Conservation (phyloP, 176 grass and related monocot genomes). For the Cymbopogon citratus region DNA sequence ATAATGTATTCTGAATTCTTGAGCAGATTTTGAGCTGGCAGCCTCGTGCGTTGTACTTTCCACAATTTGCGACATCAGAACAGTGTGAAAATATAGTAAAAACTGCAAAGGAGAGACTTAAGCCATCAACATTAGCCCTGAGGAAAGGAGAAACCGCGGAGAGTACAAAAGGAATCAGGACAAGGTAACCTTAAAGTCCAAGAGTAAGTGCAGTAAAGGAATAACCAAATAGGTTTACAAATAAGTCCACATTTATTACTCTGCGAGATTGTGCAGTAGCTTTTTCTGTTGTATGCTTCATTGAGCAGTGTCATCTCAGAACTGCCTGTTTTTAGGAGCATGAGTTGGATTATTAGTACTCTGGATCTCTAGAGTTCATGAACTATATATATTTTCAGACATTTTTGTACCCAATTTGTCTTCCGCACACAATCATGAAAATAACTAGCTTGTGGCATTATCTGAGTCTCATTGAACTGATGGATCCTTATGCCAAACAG, state of each 20-base stretch:
- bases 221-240: not conserved
- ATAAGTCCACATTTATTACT: not conserved
- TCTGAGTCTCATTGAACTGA: constrained; percentile 7
- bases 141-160: constrained; percentile 79
- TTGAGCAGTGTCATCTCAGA: not conserved
- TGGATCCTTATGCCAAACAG: constrained; percentile 35
- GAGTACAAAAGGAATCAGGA: constrained; percentile 90
- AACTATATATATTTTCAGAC: not conserved
- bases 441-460: not conserved
- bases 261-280: not conserved
- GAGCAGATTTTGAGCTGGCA: constrained; percentile 96
- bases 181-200: constrained; percentile 52
- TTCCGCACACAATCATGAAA: not conserved
- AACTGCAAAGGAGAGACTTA: constrained; percentile 68
- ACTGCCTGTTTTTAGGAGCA: not conserved
- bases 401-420: not conserved
- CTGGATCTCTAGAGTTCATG: not conserved
- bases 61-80: constrained; percentile 76
- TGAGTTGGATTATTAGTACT: not conserved
- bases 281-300: not conserved
- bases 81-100: constrained; percentile 69
- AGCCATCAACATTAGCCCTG: constrained; percentile 82
- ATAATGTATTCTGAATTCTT: constrained; percentile 31
- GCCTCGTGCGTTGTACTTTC: constrained; percentile 83
- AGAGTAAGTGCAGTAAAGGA: not conserved